These are phyloP conservation scores for Erodium maritimum DNA, from an alignment of 345 rosid species.

Conservation along the genomic window DNA sequence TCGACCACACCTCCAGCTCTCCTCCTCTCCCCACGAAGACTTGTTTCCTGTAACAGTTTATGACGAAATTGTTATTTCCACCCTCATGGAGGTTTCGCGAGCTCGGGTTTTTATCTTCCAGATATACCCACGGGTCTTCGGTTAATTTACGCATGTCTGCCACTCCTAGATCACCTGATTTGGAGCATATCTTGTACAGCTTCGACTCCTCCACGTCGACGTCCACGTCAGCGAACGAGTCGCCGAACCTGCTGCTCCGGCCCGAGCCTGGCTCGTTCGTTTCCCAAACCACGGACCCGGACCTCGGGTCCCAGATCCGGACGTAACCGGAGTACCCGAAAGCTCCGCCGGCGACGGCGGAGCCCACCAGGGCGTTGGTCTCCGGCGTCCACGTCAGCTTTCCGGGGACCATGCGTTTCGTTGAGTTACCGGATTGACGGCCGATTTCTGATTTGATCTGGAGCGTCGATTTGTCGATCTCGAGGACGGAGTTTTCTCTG, in stretches of 20 bases:
- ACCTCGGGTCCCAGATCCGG: constrained; percentile 76
- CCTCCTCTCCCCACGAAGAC: constrained; percentile 75
- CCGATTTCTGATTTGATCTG: constrained; percentile 42
- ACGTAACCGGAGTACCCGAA: constrained; percentile 87
- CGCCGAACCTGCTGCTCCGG: constrained; percentile 79
- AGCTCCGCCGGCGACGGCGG: constrained; percentile 49
- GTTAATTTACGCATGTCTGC: constrained; percentile 69
- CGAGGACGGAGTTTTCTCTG: constrained; percentile 54
- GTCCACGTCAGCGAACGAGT: constrained; percentile 70
- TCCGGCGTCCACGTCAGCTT: constrained; percentile 65
- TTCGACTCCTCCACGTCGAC: constrained; percentile 39
- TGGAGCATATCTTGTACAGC: constrained; percentile 73
- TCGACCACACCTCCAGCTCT: constrained; percentile 78
- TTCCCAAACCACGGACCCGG: constrained; percentile 60
- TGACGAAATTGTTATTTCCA: constrained; percentile 5
- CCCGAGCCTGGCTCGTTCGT: constrained; percentile 91
- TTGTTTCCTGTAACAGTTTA: constrained; percentile 60
- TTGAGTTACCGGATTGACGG: constrained; percentile 57
- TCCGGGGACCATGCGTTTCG: constrained; percentile 47
- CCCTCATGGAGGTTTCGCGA: too few relatives aligned
- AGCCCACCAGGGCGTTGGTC: constrained; percentile 34
- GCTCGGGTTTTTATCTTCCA: too few relatives aligned
- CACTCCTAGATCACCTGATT: constrained; percentile 77
- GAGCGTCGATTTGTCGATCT: constrained; percentile 76
- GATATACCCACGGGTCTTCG: constrained; percentile 36